Conservation (phyloP, 2,329 filamentous ascomycete species). For the Ophiostoma australiae region DNA sequence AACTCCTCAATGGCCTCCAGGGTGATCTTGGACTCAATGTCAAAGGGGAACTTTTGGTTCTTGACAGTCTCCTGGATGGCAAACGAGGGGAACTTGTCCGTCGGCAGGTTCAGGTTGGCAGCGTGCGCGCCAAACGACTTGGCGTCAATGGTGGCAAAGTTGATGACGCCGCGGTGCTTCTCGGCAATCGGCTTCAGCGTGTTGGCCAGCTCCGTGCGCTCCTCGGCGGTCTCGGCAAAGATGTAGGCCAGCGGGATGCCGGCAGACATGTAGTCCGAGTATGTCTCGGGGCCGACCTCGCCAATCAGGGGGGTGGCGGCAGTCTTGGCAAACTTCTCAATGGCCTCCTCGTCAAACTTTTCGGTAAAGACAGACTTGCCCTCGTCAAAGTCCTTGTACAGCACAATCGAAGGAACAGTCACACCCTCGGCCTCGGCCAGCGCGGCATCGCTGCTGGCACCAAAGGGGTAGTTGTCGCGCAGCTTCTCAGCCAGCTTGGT, state of each 20-base stretch:
- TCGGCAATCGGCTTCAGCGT: slow-evolving; percentile 80
- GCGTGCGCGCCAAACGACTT: slow-evolving; percentile 91
- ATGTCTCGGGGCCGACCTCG: slow-evolving; percentile 95
- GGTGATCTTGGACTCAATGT: slow-evolving; percentile 75
- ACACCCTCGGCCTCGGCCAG: slow-evolving; percentile 88
- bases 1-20: slow-evolving; percentile 69
- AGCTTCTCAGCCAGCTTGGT: slow-evolving; percentile 65
- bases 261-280: slow-evolving; percentile 87
- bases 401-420: slow-evolving; percentile 76
- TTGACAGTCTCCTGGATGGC: slow-evolving; percentile 93
- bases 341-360: slow-evolving; percentile 74
- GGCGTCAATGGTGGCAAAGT: slow-evolving; percentile 97
- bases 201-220: slow-evolving; percentile 73
- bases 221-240: slow-evolving; percentile 87
- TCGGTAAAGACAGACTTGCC: slow-evolving; percentile 81
- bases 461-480: slow-evolving; percentile 90
- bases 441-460: slow-evolving; percentile 73
- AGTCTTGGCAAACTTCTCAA: slow-evolving; percentile 77
- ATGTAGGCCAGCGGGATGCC: slow-evolving; percentile 95
- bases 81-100: slow-evolving; percentile 92
- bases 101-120: slow-evolving; percentile 93
- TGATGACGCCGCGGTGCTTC: slow-evolving; percentile 89
- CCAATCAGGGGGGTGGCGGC: slow-evolving; percentile 86
- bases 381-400: slow-evolving; percentile 98
- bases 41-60: slow-evolving; percentile 96